Percentiles rank a stretch among this genome's conserved stretches.
Evolutionary conservation across 164 flowering plant species (phyloP).

Genomic region (Piper longum): DNA sequence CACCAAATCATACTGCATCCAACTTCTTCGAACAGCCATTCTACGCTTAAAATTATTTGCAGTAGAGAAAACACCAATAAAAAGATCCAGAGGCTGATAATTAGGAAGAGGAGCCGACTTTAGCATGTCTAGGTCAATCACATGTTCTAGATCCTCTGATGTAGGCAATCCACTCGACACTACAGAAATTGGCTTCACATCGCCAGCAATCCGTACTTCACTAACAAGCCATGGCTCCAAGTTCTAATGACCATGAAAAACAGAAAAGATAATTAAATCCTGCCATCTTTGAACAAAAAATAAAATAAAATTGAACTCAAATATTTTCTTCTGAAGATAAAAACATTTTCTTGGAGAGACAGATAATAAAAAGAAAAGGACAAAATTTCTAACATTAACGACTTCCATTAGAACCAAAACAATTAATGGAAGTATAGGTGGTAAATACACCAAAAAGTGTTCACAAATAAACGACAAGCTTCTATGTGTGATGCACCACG

Average conservation of each 20-base stretch:
- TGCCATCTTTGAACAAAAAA: not conserved
- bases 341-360: too few species aligned
- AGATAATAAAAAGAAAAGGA: too few species aligned
- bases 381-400: too few species aligned
- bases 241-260: conserved; percentile 29
- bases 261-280: not conserved
- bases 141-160: conserved; percentile 81
- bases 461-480: too few species aligned
- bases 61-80: conserved; percentile 89
- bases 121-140: conserved; percentile 58
- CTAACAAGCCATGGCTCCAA: conserved; percentile 98
- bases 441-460: too few species aligned
- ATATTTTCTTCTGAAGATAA: too few species aligned
- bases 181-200: conserved; percentile 62
- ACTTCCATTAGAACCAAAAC: too few species aligned
- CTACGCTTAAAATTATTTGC: conserved; percentile 95
- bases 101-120: conserved; percentile 51
- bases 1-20: conserved; percentile 92
- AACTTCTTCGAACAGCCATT: conserved; percentile 96
- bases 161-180: conserved; percentile 91
- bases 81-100: conserved; percentile 44
- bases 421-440: too few species aligned
- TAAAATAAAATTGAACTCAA: not conserved
- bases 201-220: conserved; percentile 83
- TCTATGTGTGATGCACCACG: too few species aligned